Conservation (phyloP, 495 filamentous ascomycete genomes). For the Chaetomium tenue region DNA sequence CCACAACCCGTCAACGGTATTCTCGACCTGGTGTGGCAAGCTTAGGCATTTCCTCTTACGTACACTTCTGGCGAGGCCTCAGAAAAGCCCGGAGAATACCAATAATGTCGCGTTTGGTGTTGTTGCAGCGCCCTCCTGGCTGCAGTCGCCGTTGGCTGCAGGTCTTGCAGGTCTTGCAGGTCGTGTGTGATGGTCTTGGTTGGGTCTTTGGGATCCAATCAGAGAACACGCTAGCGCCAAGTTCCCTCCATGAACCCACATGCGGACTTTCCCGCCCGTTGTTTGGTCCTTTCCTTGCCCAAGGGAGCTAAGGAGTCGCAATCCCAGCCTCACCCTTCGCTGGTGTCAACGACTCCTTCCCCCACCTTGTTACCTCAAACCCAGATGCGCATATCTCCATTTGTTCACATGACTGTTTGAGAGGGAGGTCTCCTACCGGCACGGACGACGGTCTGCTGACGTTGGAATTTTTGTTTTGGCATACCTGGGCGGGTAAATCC, state of each 20-base stretch:
- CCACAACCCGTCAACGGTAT: background rate
- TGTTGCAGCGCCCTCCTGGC: background rate
- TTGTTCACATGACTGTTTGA: constrained; percentile 6
- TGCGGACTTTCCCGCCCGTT: constrained; percentile 23
- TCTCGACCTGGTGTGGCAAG: background rate
- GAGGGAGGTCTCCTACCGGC: background rate
- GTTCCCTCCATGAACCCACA: constrained; percentile 14
- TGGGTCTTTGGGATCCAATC: constrained; percentile 21
- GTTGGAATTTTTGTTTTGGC: background rate
- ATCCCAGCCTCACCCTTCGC: constrained; percentile 26
- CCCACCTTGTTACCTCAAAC: constrained; percentile 5
- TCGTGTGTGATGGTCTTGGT: constrained; percentile 11
- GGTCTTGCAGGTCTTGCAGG: constrained; percentile 1
- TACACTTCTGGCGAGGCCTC: background rate
- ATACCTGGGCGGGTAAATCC: constrained; percentile 1
- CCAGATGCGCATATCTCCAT: constrained; percentile 4
- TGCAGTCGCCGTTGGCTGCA: constrained; percentile 26
- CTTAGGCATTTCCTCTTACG: background rate
- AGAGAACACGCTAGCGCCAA: constrained; percentile 17
- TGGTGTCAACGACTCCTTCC: background rate
- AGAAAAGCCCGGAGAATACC: background rate
- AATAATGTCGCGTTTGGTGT: constrained; percentile 1
- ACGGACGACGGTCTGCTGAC: background rate
- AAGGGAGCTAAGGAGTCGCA: constrained; percentile 25
- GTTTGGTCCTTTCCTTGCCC: constrained; percentile 20